Evolutionary conservation across 805 yeast species (phyloP), one percentile per base, ranked within the genome.

Genomic region (Wickerhamiella parazyma): DNA sequence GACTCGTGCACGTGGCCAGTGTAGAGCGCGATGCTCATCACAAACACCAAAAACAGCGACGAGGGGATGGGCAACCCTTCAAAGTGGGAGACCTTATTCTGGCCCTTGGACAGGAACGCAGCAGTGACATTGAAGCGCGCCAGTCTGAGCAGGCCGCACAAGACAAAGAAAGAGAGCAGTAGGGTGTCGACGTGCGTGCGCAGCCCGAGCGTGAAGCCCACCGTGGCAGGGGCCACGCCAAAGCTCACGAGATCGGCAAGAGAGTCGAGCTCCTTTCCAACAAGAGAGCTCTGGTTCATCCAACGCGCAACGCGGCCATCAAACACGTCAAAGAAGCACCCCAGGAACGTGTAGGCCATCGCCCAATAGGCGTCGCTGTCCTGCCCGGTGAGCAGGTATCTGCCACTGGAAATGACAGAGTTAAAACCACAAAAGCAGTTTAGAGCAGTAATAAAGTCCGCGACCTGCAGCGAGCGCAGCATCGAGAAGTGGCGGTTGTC

Each of bases 41-140:
- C 57, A 1, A 66, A 67, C 14, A 91, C 95, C 59, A 89, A 69
- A 40, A 72, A 65, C 51, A 91, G 68, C 31, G 93, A 78, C 2
- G 94, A 76, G 45, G 98, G 98, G 51, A 91, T 86, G 9, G 98
- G 98, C 42, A 91, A 73, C 3, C 98, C 98, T 67, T 91, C 98
- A 61, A 91, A 91, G 65, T 77, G 89, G 22, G 49, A 35, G n/a
- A 54, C 58, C 58, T 81, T 78, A 26, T 91, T 75, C 65, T 87
- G 87, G 16, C 98, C 98, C 64, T 89, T 89, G 41, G 98, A 97
- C 46, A 91, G 73, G 48, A 84, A 82, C 39, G 87, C 80, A 6
- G 91, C 94, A 1, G 96, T 84, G 42, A 91, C 94, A 56, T 91
- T 91, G 65, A 86, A 91, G 59, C 98, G 73, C 6, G 98, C 98